phyloP scores from a whole-genome alignment of 2,329 filamentous ascomycete species.

The Fusarium keratoplasticum region DNA sequence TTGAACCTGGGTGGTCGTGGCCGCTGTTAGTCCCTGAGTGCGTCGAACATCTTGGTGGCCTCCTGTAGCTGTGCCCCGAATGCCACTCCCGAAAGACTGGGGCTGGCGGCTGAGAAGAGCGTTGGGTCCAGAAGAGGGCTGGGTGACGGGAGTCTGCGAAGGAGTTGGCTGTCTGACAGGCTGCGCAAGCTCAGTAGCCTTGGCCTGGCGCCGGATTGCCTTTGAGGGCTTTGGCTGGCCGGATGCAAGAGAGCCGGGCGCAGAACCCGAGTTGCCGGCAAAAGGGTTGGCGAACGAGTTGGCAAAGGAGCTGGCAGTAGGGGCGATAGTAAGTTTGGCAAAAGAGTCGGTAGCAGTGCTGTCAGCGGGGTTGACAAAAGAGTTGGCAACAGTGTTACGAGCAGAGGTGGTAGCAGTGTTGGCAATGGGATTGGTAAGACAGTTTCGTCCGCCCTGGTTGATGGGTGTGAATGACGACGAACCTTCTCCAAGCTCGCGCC shows the following conservation, averaged over 20 bases:
- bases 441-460: background rate
- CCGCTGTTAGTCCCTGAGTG: background rate
- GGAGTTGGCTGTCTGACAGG: background rate
- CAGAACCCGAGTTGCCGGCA: background rate
- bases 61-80: conserved; percentile 1
- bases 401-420: background rate
- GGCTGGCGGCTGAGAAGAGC: background rate
- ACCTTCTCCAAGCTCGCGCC: background rate
- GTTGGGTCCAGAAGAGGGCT: background rate
- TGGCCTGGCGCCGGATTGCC: background rate
- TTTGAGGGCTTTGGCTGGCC: background rate
- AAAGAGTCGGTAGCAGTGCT: background rate
- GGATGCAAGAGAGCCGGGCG: background rate
- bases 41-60: background rate
- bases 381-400: background rate
- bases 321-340: background rate
- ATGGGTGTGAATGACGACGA: background rate
- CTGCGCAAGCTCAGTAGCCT: background rate
- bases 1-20: background rate
- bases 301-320: background rate
- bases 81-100: background rate
- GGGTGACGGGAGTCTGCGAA: background rate
- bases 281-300: background rate
- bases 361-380: background rate
- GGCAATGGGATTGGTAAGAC: too few relatives aligned